Percentiles rank a stretch among this genome's conserved stretches.
Conservation (phyloP, 2,329 filamentous ascomycete genomes). For the Claviceps sp. region DNA sequence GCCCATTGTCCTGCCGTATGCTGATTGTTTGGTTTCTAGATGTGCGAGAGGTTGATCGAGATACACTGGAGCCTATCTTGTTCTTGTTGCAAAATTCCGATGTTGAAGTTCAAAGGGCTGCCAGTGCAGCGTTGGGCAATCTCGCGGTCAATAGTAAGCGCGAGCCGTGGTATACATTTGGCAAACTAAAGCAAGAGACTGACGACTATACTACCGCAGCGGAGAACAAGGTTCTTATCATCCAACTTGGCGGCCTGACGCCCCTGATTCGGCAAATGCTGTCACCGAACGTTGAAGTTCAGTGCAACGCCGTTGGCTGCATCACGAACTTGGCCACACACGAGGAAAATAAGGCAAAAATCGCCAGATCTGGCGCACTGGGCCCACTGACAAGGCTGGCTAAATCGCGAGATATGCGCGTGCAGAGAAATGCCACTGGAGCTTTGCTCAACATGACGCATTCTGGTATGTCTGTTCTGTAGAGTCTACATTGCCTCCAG, state of each 20-base stretch:
- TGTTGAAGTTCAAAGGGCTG: conserved; percentile 92
- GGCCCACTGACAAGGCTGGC: conserved; percentile 82
- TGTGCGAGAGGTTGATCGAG: conserved; percentile 88
- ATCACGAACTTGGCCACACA: conserved; percentile 97
- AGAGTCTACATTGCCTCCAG: neutral
- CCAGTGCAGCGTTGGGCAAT: conserved; percentile 90
- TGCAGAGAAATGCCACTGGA: conserved; percentile 93
- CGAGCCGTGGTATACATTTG: neutral
- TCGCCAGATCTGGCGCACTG: conserved; percentile 85
- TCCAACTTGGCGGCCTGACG: conserved; percentile 76
- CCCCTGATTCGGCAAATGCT: conserved; percentile 97
- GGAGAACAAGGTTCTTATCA: conserved; percentile 96
- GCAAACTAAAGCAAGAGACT: neutral
- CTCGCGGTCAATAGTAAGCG: conserved; percentile 86
- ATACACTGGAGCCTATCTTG: conserved; percentile 90
- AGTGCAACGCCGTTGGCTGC: conserved; percentile 97
- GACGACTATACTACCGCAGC: conserved; percentile 45
- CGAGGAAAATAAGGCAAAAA: conserved; percentile 98
- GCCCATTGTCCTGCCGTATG: neutral
- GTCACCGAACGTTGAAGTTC: conserved; percentile 92
- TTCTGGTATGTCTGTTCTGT: conserved; percentile 51
- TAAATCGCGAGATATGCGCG: conserved; percentile 96
- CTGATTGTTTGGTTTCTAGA: conserved; percentile 38
- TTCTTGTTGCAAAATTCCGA: conserved; percentile 90
- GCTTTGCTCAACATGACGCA: conserved; percentile 98